A percentile compares a stretch with the other conserved stretches of the same genome.
These are phyloP conservation scores for Chalciporus sp. DNA, from an alignment of 1,284 basidiomycete genomes.

Conservation along the genomic window DNA sequence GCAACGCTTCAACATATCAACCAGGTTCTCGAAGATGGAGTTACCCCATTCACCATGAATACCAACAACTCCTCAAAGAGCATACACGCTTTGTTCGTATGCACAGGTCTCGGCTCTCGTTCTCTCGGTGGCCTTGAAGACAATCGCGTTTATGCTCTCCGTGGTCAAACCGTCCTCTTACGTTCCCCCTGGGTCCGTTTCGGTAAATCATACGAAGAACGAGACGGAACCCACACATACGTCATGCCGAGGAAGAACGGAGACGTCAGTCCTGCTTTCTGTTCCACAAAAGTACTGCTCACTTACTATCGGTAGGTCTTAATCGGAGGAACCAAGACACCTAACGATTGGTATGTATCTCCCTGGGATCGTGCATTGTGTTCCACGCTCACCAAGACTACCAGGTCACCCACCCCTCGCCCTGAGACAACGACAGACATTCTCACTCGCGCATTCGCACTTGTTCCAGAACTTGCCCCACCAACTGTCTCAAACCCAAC, in stretches of 20 bases:
- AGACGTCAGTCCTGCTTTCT: slow-evolving; percentile 46
- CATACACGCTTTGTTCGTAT: slow-evolving; percentile 47
- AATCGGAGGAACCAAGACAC: slow-evolving; percentile 61
- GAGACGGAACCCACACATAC: slow-evolving; percentile 60
- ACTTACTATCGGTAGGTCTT: slow-evolving; percentile 45
- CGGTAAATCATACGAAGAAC: slow-evolving; percentile 53
- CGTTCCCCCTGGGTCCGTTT: slow-evolving; percentile 70
- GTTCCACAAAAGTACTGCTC: neutral
- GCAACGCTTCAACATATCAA: slow-evolving; percentile 61
- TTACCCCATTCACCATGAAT: slow-evolving; percentile 31
- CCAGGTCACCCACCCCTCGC: slow-evolving; percentile 54
- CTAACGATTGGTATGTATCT: slow-evolving; percentile 59
- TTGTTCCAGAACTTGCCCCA: slow-evolving; percentile 68
- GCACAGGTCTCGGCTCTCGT: slow-evolving; percentile 62
- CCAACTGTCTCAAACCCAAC: slow-evolving; percentile 51
- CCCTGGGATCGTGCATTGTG: neutral
- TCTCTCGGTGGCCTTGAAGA: slow-evolving; percentile 80
- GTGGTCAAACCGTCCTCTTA: slow-evolving; percentile 83
- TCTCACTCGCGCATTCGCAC: slow-evolving; percentile 53
- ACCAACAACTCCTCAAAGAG: slow-evolving; percentile 29
- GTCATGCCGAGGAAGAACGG: slow-evolving; percentile 69
- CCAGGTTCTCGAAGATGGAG: slow-evolving; percentile 63
- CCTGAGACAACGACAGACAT: slow-evolving; percentile 63
- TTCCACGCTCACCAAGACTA: neutral
- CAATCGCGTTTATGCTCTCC: slow-evolving; percentile 69